Evolutionary conservation across 1,284 basidiomycete genomes (phyloP).

Genomic region (Boletus subluridellus): DNA sequence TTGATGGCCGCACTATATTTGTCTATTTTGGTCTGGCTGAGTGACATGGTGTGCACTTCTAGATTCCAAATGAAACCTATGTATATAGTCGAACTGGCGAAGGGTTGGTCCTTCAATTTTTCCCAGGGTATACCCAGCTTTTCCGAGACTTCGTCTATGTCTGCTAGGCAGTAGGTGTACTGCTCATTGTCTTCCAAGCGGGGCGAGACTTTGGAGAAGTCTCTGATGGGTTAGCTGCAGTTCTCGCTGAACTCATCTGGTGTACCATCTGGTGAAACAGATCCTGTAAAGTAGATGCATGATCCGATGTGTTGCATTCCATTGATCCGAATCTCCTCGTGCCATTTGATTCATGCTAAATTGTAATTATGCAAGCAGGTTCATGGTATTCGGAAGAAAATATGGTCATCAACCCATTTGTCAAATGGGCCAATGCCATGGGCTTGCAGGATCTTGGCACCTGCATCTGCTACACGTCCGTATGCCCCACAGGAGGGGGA

Average conservation of each 20-base stretch:
- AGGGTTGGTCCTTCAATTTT: slow-evolving; percentile 15
- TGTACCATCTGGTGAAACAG: background rate
- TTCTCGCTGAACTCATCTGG: background rate
- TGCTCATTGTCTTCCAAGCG: background rate
- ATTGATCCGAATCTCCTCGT: too few species aligned
- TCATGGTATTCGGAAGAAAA: background rate
- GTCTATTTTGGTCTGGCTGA: background rate
- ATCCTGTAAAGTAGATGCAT: too few species aligned
- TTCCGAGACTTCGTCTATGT: slow-evolving; percentile 14
- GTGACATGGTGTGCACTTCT: accelerated
- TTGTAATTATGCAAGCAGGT: background rate
- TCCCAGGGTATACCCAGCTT: slow-evolving; percentile 34
- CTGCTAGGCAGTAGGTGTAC: background rate
- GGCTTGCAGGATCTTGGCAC: too few species aligned
- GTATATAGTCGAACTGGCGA: background rate
- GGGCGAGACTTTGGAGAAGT: accelerated
- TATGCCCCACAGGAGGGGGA: background rate
- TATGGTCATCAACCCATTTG: slow-evolving; percentile 5
- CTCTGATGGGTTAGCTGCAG: background rate
- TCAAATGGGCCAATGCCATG: background rate
- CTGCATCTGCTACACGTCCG: too few species aligned
- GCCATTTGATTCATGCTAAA: accelerated
- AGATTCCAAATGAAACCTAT: slow-evolving; percentile 26
- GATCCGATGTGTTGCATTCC: too few species aligned
- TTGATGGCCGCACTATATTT: slow-evolving; percentile 1